Conservation (phyloP, 2,329 filamentous ascomycete genomes). For the Aspergillus sp. region DNA sequence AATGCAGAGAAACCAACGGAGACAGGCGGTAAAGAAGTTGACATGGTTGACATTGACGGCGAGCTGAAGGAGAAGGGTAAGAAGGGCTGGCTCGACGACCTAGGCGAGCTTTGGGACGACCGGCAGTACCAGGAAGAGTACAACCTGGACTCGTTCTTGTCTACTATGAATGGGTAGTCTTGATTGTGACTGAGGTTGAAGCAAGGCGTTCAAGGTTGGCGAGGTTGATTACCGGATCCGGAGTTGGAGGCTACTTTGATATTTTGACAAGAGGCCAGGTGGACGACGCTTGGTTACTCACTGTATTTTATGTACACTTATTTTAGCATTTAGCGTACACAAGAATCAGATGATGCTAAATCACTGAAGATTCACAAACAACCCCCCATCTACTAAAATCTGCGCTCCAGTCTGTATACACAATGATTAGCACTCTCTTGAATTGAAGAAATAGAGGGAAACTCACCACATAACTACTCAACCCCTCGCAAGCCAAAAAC, state of each 20-base stretch:
- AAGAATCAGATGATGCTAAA: not conserved
- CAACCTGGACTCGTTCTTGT: conserved; percentile 91
- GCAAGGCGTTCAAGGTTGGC: not conserved
- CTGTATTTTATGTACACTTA: conserved; percentile 11
- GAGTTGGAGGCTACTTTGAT: conserved; percentile 2
- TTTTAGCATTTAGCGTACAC: not conserved
- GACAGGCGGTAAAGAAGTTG: conserved; percentile 57
- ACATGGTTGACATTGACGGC: conserved; percentile 91
- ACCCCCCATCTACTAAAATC: conserved; percentile 79
- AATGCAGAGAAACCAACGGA: conserved; percentile 60
- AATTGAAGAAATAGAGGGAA: not conserved
- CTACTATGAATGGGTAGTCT: conserved; percentile 71
- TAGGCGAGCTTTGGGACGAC: conserved; percentile 96
- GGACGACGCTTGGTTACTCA: conserved; percentile 2
- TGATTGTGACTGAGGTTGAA: not conserved
- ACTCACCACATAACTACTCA: conserved; percentile 71
- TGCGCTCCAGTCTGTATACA: conserved; percentile 68
- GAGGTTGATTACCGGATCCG: not conserved
- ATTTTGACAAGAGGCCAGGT: conserved; percentile 1
- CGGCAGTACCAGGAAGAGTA: conserved; percentile 98
- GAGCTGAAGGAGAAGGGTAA: conserved; percentile 93
- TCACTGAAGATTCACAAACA: conserved; percentile 85
- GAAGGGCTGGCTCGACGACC: conserved; percentile 92
- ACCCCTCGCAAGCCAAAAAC: conserved; percentile 74
- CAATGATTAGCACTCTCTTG: not conserved